phyloP scores from a whole-genome alignment of 164 flowering plant genomes.

The Kalanchoe fedtschenkoi region DNA sequence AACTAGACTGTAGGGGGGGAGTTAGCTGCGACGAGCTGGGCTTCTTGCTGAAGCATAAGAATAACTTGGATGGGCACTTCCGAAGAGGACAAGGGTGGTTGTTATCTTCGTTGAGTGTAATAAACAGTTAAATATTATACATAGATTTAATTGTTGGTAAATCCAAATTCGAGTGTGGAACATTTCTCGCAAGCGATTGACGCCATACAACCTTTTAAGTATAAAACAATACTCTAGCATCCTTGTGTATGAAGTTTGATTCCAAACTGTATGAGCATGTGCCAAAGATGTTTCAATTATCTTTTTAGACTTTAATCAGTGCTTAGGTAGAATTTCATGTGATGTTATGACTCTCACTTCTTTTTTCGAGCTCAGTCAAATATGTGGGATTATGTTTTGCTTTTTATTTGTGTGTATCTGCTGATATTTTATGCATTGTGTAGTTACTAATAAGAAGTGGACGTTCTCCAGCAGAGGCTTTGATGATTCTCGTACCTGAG shows the following conservation, averaged over 20 bases:
- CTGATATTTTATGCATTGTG: slow-evolving; percentile 7
- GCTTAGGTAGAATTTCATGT: neutral
- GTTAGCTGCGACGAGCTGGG: no score
- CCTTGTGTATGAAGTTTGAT: neutral
- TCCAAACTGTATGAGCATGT: neutral
- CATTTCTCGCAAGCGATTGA: neutral
- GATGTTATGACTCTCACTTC: neutral
- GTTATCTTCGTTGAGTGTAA: no score
- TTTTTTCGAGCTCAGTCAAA: neutral
- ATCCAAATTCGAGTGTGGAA: neutral
- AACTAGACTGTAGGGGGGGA: no score
- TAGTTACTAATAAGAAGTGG: slow-evolving; percentile 94
- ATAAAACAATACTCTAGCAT: neutral
- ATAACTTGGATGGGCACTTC: no score
- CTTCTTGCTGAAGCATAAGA: no score
- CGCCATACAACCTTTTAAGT: neutral
- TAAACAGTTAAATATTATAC: neutral
- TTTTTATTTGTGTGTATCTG: neutral
- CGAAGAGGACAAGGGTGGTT: no score
- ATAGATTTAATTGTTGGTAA: neutral
- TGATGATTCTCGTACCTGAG: slow-evolving; percentile 99
- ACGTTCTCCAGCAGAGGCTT: slow-evolving; percentile 82
- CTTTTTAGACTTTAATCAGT: no score
- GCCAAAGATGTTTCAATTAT: no score
- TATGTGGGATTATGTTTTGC: neutral